These are phyloP conservation scores for Rubia balearica DNA, from an alignment of 305 asterid species.

Conservation along the genomic window DNA sequence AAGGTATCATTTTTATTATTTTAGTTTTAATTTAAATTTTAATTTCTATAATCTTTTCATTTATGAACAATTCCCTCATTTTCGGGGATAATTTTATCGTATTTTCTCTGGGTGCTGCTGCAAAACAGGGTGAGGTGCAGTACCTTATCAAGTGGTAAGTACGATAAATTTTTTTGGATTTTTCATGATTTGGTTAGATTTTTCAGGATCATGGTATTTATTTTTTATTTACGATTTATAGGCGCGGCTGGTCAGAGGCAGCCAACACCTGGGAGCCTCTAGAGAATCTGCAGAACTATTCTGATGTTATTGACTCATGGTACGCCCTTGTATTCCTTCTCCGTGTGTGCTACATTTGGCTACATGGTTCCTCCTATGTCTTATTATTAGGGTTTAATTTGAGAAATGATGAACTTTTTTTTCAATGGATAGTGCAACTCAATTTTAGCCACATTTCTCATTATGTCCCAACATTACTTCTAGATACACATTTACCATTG, in stretches of 20 bases:
- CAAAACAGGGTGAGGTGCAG: conserved; percentile 63
- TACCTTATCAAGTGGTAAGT: conserved; percentile 93
- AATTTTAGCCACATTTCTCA: not conserved
- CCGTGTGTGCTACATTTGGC: conserved; percentile 7
- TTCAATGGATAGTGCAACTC: not conserved
- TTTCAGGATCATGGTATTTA: not conserved
- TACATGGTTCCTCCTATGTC: not conserved
- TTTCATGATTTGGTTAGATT: not conserved
- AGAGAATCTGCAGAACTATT: conserved; percentile 53
- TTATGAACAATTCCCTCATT: not conserved
- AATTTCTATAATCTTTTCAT: not conserved
- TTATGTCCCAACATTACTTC: not conserved
- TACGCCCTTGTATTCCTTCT: conserved; percentile 20
- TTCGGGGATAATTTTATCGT: not conserved
- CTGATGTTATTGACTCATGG: conserved; percentile 82
- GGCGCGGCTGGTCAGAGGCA: conserved; percentile 98
- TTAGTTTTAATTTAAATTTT: too few species aligned
- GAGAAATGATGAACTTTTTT: not conserved
- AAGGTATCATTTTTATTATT: conserved; percentile 27
- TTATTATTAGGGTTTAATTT: not conserved
- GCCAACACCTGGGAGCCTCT: conserved; percentile 97
- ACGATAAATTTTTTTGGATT: not conserved
- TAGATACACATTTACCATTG: not conserved
- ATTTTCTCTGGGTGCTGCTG: not conserved
- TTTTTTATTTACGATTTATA: conserved; percentile 22